Percentiles rank a stretch among this genome's conserved stretches.
Evolutionary conservation across 2,329 filamentous ascomycete species (phyloP).

Genomic region (Diaporthe batatas): DNA sequence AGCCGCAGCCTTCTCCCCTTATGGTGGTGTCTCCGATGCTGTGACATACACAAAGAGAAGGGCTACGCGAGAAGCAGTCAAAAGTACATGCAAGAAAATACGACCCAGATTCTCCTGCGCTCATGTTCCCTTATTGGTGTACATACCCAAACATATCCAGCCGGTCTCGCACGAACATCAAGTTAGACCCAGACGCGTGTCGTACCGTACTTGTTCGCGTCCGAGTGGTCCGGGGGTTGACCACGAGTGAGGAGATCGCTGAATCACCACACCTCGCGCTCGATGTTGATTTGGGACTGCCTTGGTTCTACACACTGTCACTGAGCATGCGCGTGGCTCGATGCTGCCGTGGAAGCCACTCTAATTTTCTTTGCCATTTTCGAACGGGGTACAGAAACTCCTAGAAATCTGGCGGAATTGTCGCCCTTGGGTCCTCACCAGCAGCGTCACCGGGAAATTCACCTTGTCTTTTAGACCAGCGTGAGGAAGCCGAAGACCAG

Average conservation of each 20-base stretch:
- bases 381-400: too few relatives aligned
- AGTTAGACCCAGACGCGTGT: slow-evolving; percentile 8
- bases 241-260: not conserved
- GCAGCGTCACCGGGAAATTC: not conserved
- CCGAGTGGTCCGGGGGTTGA: not conserved
- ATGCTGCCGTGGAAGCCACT: not conserved
- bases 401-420: not conserved
- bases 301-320: not conserved
- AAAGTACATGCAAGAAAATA: not conserved
- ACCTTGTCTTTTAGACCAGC: not conserved
- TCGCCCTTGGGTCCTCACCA: not conserved
- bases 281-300: not conserved
- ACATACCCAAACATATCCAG: not conserved
- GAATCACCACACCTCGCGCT: not conserved
- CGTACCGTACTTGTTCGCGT: not conserved
- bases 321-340: not conserved
- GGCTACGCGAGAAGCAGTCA: not conserved
- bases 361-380: not conserved
- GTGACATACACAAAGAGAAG: not conserved
- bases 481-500: not conserved
- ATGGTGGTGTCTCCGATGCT: not conserved
- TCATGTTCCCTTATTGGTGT: not conserved
- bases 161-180: not conserved
- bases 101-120: not conserved
- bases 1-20: not conserved